phyloP scores from a whole-genome alignment of 495 filamentous ascomycete genomes.

The Glutinoglossum americanum region DNA sequence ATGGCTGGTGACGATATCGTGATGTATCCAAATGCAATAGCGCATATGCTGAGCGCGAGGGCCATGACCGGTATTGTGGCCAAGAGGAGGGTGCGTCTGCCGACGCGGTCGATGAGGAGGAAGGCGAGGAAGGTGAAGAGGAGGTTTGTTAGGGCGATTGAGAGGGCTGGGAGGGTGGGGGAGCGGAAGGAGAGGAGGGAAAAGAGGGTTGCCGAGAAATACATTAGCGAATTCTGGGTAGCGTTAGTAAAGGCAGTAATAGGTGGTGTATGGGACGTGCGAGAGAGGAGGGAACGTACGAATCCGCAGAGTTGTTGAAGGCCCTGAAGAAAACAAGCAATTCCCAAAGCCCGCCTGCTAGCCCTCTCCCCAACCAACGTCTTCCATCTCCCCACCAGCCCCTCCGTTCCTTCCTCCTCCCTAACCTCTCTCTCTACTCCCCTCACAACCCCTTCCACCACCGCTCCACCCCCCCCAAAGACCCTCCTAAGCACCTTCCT shows the following conservation, averaged over 20 bases:
- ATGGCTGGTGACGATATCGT: no score
- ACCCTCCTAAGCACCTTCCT: conserved; percentile 39
- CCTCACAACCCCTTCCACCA: conserved; percentile 34
- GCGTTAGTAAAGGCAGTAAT: not conserved
- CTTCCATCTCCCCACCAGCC: conserved; percentile 8
- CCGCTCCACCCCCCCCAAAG: conserved; percentile 29
- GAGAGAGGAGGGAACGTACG: conserved; percentile 18
- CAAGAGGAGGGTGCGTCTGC: conserved; percentile 60
- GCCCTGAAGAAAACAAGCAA: conserved; percentile 69
- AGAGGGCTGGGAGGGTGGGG: conserved; percentile 14
- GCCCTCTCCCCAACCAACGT: no score
- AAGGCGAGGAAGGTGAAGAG: conserved; percentile 58
- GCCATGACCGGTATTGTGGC: conserved; percentile 75
- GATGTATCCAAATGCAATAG: conserved; percentile 25
- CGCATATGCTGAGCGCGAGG: conserved; percentile 41
- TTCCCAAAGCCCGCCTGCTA: conserved; percentile 39
- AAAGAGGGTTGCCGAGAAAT: conserved; percentile 16
- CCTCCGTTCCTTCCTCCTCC: conserved; percentile 33
- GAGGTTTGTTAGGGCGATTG: conserved; percentile 63
- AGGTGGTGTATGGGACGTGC: not conserved
- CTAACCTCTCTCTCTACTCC: conserved; percentile 46
- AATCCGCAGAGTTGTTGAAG: conserved; percentile 86
- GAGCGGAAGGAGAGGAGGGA: not conserved
- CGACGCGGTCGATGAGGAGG: conserved; percentile 56
- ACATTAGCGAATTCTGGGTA: conserved; percentile 17